phyloP scores from a whole-genome alignment of 768 basidiomycete genomes.

The Suillus lakei region DNA sequence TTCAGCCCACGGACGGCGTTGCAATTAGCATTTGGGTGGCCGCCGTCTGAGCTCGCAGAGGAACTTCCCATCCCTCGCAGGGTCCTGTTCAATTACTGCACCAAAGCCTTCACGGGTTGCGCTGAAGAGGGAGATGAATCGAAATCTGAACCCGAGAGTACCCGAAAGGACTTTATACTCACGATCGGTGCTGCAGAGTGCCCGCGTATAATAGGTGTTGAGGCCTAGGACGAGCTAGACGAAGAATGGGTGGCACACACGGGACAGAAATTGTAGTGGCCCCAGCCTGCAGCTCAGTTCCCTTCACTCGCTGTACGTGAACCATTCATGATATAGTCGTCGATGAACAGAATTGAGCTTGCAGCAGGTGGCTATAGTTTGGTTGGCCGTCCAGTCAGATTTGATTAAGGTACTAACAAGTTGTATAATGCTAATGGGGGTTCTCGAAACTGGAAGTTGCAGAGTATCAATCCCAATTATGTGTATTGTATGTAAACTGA shows the following conservation, averaged over 20 bases:
- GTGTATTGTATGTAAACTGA: not conserved
- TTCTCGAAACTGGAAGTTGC: not conserved
- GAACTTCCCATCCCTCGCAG: not conserved
- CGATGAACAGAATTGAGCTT: not conserved
- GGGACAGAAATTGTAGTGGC: not conserved
- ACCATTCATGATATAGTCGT: not conserved
- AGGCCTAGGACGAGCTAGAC: not conserved
- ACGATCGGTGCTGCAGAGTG: not conserved
- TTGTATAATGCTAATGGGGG: not conserved
- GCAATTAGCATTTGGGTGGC: conserved; percentile 1
- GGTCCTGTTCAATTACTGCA: not conserved
- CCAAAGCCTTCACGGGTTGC: not conserved
- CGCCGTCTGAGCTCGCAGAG: not conserved
- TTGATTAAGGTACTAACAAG: not conserved
- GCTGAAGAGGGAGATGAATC: not conserved
- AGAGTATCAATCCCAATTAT: not conserved
- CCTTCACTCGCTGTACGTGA: not conserved
- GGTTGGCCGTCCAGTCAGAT: not conserved
- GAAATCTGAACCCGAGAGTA: not conserved
- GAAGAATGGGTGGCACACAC: not conserved
- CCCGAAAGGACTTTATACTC: not conserved
- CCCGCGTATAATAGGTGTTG: not conserved
- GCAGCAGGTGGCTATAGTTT: not conserved
- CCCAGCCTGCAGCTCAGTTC: not conserved
- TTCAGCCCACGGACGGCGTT: conserved; percentile 1